Evolutionary conservation across 1,284 basidiomycete species (phyloP), one percentile per base, ranked within the genome.

Genomic region (Pseudozyma sp.): DNA sequence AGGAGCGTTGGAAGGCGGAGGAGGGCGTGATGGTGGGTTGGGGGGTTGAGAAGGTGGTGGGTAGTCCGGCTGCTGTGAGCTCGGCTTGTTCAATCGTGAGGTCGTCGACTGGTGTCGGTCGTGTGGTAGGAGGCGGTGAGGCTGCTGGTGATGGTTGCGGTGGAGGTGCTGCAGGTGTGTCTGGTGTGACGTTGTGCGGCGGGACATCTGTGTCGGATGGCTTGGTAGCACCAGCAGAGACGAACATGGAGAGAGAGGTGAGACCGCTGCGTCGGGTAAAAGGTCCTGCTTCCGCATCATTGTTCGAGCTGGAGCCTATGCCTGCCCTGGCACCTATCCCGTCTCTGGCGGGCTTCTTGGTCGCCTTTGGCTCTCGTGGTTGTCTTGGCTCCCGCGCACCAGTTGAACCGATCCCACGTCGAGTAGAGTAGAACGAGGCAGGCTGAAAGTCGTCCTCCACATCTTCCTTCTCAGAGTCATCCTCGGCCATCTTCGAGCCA

Each of bases 211-310:
- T 55, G n/a, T 65, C 63, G 16, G 61, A 44, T 4, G 51, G 51
- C 35, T 55, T 64, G 10, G 16, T 43, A 7, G 59, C 42, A 1
- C 54, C 68, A 13, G 65, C 64, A 50, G 67, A 68, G 40, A 65
- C 75, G n/a, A 70, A 68, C 64, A 72, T 72, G n/a, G 69, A 72
- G n/a, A 72, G 64, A 9, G 69, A 72, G 44, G 69, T 72, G 50
- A 72, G 69, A 11, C 69, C 64, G 45, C 40, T 71, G 31, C 43
- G 58, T 11, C 61, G 67, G 7, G 46, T 42, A 9, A 54, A 56
- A 31, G 58, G 45, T 31, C 53, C 57, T 19, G 62, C 46, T 49
- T 60, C 62, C 17, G 29, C 47, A 10, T 39, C 39, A n/a, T 10
- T 55, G 2, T 24, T 10, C 9, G 67, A 39, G 31, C 51, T 30